Percentiles rank a stretch among this genome's conserved stretches.
Evolutionary conservation across 257 asterid species (phyloP).

Genomic region (Cruciata laevipes): DNA sequence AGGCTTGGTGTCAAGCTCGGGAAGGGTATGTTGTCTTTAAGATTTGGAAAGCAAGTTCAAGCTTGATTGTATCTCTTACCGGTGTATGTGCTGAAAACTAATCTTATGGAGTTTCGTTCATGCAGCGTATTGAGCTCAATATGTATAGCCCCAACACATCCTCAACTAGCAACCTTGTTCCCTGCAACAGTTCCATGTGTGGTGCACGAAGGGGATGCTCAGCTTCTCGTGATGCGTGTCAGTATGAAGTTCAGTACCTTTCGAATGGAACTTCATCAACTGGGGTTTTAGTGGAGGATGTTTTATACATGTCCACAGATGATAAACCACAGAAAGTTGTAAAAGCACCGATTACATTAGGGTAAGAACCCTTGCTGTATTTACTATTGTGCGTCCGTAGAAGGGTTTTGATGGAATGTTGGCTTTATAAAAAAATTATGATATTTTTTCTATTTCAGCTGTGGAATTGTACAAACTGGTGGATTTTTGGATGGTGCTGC

Average conservation of each 20-base stretch:
- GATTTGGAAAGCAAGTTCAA: neutral
- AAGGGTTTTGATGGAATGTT: neutral
- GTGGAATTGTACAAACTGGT: constrained; percentile 91
- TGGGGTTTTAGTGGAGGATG: constrained; percentile 84
- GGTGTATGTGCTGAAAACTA: neutral
- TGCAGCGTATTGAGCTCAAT: constrained; percentile 62
- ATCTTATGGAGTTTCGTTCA: constrained; percentile 7
- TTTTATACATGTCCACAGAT: constrained; percentile 59
- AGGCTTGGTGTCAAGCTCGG: constrained; percentile 37
- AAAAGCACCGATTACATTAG: constrained; percentile 71
- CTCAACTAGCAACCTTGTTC: constrained; percentile 49
- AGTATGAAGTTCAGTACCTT: constrained; percentile 68
- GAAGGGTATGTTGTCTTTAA: constrained; percentile 33
- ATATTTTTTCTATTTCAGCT: constrained; percentile 40
- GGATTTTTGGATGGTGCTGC: constrained; percentile 87
- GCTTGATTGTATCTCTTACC: neutral
- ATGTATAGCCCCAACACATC: constrained; percentile 72
- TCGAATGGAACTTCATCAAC: constrained; percentile 71
- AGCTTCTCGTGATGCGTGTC: constrained; percentile 51
- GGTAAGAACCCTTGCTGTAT: constrained; percentile 37
- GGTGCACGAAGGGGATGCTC: constrained; percentile 54
- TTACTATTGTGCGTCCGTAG: neutral
- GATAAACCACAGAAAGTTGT: constrained; percentile 32
- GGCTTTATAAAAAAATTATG: neutral
- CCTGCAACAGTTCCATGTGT: constrained; percentile 73